Conservation (phyloP, 2,329 filamentous ascomycete species). For the Fusarium bulbicola region DNA sequence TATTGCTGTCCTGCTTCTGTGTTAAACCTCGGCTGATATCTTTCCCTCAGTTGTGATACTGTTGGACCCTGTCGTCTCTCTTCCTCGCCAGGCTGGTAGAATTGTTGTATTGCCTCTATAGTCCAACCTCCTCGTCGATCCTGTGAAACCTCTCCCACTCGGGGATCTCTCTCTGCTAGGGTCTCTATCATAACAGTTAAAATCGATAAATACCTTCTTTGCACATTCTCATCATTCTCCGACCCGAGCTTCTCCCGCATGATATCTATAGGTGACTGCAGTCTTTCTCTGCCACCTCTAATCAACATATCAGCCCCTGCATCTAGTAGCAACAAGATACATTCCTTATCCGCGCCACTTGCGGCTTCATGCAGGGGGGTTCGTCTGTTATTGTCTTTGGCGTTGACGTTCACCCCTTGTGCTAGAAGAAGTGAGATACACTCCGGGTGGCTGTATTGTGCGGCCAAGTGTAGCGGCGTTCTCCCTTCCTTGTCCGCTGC, state of each 20-base stretch:
- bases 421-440: neutral
- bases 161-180: neutral
- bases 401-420: neutral
- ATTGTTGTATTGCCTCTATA: neutral
- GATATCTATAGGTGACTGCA: neutral
- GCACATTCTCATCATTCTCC: neutral
- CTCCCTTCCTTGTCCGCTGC: neutral
- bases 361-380: neutral
- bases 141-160: neutral
- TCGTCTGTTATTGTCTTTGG: neutral
- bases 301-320: neutral
- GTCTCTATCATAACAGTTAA: neutral
- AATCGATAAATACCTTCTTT: neutral
- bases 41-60: neutral
- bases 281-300: neutral
- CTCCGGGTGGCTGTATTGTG: neutral
- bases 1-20: neutral
- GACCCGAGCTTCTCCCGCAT: neutral
- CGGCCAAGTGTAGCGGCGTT: neutral
- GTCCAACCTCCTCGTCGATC: neutral
- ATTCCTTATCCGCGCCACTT: neutral
- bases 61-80: neutral
- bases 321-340: neutral
- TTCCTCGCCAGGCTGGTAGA: neutral
- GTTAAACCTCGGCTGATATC: neutral